phyloP scores from a whole-genome alignment of 352 stramenopile genomes.

The Blastocystis sp. region DNA sequence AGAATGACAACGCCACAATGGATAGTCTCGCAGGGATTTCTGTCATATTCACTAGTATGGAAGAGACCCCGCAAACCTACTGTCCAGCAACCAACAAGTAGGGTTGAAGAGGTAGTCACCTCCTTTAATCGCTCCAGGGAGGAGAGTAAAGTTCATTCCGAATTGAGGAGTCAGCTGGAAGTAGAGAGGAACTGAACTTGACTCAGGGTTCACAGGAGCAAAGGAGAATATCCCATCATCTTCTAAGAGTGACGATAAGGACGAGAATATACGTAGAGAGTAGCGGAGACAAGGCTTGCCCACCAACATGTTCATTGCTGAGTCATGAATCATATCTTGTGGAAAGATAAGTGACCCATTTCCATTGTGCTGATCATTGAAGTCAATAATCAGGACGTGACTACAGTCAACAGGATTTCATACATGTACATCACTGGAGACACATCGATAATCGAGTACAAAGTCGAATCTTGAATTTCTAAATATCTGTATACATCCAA shows the following conservation, averaged over 20 bases:
- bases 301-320: neutral
- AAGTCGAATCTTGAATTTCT: neutral
- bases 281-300: neutral
- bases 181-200: too few species aligned
- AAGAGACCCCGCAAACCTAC: neutral
- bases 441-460: neutral
- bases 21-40: too few species aligned
- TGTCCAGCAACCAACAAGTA: neutral
- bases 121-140: neutral
- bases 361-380: neutral
- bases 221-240: too few species aligned
- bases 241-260: neutral
- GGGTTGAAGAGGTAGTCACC: neutral
- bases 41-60: too few species aligned
- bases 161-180: neutral
- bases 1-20: neutral
- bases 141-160: neutral
- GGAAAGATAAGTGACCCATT: neutral
- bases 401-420: neutral
- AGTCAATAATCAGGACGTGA: neutral
- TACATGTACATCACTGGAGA: neutral
- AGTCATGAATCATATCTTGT: neutral
- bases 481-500: neutral
- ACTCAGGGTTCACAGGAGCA: too few species aligned
- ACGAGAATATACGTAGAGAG: neutral